Conservation (phyloP, 2,329 filamentous ascomycete species). For the Apiospora saccharicola region DNA sequence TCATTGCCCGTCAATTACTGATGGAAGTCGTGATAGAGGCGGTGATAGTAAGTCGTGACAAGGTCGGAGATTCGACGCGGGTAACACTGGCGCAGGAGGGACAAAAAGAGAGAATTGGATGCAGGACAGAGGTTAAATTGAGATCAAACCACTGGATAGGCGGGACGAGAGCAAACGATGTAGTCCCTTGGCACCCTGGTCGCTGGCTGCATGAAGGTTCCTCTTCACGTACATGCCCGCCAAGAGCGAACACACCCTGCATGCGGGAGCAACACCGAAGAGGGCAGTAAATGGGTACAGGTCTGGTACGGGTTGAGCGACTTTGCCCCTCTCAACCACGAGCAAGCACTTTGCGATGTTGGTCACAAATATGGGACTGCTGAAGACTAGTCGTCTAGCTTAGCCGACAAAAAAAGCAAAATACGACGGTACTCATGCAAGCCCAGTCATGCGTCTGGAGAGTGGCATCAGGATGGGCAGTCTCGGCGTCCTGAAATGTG, state of each 20-base stretch:
- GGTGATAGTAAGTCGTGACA: not conserved
- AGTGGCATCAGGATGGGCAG: constrained; percentile 3
- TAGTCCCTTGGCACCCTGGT: constrained; percentile 26
- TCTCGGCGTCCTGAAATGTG: not conserved
- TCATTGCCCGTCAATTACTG: constrained; percentile 11
- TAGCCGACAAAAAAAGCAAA: constrained; percentile 7
- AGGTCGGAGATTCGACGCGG: constrained; percentile 11
- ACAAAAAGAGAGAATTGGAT: constrained; percentile 20
- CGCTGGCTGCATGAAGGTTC: constrained; percentile 12
- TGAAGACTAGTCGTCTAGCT: constrained; percentile 1
- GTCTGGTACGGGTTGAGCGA: not conserved
- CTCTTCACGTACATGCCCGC: not conserved
- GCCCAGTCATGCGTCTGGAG: not conserved
- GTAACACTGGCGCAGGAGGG: constrained; percentile 15
- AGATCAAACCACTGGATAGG: constrained; percentile 19
- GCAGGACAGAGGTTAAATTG: constrained; percentile 18
- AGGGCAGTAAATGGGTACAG: constrained; percentile 17
- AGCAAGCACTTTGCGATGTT: not conserved
- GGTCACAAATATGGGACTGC: constrained; percentile 7
- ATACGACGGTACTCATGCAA: constrained; percentile 11
- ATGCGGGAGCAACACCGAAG: not conserved
- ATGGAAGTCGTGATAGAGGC: not conserved
- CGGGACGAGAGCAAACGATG: constrained; percentile 22
- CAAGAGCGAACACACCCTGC: constrained; percentile 1
- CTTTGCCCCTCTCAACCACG: constrained; percentile 2